Percentiles rank a stretch among this genome's conserved stretches.
These are phyloP conservation scores for Venturia oleaginea DNA, from an alignment of 2,329 filamentous ascomycete genomes.

Conservation along the genomic window DNA sequence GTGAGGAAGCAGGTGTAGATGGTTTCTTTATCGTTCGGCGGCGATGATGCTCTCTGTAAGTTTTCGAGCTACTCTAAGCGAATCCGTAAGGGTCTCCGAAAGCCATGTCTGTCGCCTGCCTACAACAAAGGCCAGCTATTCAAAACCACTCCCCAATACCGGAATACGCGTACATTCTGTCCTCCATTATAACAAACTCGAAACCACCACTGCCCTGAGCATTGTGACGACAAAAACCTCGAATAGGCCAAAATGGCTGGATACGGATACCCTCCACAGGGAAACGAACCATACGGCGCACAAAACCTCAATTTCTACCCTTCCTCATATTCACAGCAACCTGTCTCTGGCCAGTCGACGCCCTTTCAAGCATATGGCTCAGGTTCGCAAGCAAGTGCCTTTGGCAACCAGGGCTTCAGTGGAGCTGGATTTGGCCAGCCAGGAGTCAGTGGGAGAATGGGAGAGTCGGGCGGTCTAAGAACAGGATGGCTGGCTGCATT, in stretches of 20 bases:
- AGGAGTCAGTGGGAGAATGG: constrained; percentile 83
- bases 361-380: constrained; percentile 39
- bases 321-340: constrained; percentile 61
- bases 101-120: not conserved
- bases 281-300: constrained; percentile 30
- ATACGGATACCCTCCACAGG: constrained; percentile 33
- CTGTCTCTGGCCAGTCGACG: constrained; percentile 43
- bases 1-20: not conserved
- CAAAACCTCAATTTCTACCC: constrained; percentile 94
- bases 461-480: constrained; percentile 79
- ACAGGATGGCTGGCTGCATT: constrained; percentile 96
- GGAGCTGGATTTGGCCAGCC: constrained; percentile 46
- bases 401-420: constrained; percentile 46
- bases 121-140: not conserved
- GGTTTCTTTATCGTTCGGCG: not conserved
- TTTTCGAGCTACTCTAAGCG: not conserved
- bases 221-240: not conserved
- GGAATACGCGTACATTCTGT: not conserved
- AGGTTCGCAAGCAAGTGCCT: constrained; percentile 31
- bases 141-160: not conserved
- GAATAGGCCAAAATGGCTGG: constrained; percentile 31
- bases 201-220: not conserved
- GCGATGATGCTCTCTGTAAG: constrained; percentile 4
- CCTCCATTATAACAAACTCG: not conserved
- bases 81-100: not conserved